Percentiles rank a stretch among this genome's conserved stretches.
phyloP scores from a whole-genome alignment of 768 basidiomycete species.

The Russula vinacea region DNA sequence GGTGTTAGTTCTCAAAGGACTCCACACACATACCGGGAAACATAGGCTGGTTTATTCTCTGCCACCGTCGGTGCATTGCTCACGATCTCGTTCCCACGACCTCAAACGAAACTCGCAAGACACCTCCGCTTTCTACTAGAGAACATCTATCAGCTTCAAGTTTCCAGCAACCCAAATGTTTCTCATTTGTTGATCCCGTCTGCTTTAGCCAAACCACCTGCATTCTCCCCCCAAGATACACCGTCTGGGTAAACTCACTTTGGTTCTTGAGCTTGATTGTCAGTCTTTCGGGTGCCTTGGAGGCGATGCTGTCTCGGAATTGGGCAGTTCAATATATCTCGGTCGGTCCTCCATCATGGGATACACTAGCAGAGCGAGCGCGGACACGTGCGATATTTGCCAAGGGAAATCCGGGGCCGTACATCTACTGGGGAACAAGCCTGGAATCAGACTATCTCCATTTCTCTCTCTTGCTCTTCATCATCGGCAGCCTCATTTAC shows the following conservation, averaged over 20 bases:
- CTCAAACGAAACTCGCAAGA: slow-evolving; percentile 10
- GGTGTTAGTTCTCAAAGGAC: not conserved
- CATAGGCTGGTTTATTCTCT: slow-evolving; percentile 26
- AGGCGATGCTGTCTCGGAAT: not conserved
- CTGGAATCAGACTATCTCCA: not conserved
- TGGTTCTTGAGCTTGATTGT: slow-evolving; percentile 14
- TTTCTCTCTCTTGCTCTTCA: not conserved
- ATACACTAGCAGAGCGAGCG: slow-evolving; percentile 5
- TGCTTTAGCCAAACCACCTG: not conserved
- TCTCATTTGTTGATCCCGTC: not conserved
- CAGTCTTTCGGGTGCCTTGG: not conserved
- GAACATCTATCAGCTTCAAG: not conserved
- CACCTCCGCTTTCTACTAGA: not conserved
- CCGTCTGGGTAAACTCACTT: slow-evolving; percentile 15
- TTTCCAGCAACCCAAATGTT: not conserved
- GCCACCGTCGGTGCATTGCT: slow-evolving; percentile 16
- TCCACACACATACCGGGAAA: not conserved
- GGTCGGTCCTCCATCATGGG: not conserved
- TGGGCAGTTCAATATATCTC: slow-evolving; percentile 9
- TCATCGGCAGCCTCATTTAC: not conserved
- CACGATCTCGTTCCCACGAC: not conserved
- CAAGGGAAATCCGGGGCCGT: too few species aligned
- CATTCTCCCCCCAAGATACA: slow-evolving; percentile 3
- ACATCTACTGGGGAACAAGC: not conserved
- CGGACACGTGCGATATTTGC: slow-evolving; percentile 5